Evolutionary conservation across 169 alveolate species (phyloP), one percentile per base, ranked within the genome.

Genomic region (Babesia bovis): DNA sequence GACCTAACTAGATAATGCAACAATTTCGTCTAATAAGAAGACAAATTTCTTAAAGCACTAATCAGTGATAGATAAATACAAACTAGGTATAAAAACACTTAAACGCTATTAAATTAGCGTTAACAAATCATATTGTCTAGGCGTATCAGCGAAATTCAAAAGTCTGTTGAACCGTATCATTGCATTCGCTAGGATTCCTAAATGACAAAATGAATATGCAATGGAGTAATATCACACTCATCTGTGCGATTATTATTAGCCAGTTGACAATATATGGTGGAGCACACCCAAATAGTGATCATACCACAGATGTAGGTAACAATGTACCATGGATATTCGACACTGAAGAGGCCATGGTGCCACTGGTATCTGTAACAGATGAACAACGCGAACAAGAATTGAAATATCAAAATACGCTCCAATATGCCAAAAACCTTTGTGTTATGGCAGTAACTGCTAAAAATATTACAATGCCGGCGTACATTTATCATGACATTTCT

Each of bases 291-390:
- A 19, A 5, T 47, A 19, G 7, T 47, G 55, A 47, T 47, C 6
- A 13, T 47, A 12, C 19, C 32, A 13, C 6, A 7, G 19, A 47
- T 13, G 9, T 13, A 5, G 55, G 19, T 19, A 47, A 47, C 17
- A 47, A 47, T 47, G 55, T 47, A 12, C 32, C 55, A 12, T 47
- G 55, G 55, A 47, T 47, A 47, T 47, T 47, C 19, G 55, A 47
- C 19, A 47, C 17, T 5, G 6, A 19, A 19, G 19, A 47, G 55
- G 19, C 19, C 7, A 47, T 17, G 19, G 55, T 47, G 17, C 19
- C 19, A 9, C 7, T 47, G 55, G 26, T 19, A 12, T 19, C 55
- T 7, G 26, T 17, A 47, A 47, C 55, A 5, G 25, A 12, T 17
- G 55, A 12, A 17, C 32, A 47, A 19, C 19, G 19, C 12, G 6